A percentile compares a stretch with the other conserved stretches of the same genome.
Conservation (phyloP, 495 filamentous ascomycete genomes). For the Lophiotrema nucula region DNA sequence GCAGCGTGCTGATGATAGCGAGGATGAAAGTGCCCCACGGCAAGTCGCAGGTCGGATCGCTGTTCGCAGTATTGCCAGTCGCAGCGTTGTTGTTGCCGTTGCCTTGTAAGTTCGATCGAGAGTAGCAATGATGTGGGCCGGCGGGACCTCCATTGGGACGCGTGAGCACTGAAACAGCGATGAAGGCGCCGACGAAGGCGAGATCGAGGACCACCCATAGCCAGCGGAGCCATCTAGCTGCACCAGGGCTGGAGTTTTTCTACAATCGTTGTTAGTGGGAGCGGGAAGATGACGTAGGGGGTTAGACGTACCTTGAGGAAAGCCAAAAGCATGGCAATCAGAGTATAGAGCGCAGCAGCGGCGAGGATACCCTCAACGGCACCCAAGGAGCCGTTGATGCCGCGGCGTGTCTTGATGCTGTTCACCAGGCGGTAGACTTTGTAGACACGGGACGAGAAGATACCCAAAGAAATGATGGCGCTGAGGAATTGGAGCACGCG, state of each 20-base stretch:
- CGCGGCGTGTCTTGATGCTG: slow-evolving; percentile 12
- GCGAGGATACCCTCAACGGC: slow-evolving; percentile 43
- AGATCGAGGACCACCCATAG: slow-evolving; percentile 36
- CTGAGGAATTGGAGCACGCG: slow-evolving; percentile 44
- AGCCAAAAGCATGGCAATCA: slow-evolving; percentile 31
- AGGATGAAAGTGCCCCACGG: slow-evolving; percentile 34
- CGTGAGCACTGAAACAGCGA: slow-evolving; percentile 41
- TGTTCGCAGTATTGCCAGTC: slow-evolving; percentile 5
- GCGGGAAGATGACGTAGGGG: too few species aligned
- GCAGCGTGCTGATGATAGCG: slow-evolving; percentile 34
- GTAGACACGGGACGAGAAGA: slow-evolving; percentile 41
- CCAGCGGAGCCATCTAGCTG: slow-evolving; percentile 32
- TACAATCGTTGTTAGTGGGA: too few species aligned
- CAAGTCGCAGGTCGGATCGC: slow-evolving; percentile 21
- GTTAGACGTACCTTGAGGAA: too few species aligned
- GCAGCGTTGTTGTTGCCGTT: not conserved
- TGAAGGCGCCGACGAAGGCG: slow-evolving; percentile 41
- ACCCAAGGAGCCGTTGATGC: slow-evolving; percentile 30
- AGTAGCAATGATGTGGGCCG: slow-evolving; percentile 31
- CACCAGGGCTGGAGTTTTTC: slow-evolving; percentile 25
- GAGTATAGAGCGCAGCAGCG: slow-evolving; percentile 40
- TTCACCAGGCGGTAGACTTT: slow-evolving; percentile 40
- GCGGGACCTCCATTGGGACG: slow-evolving; percentile 33
- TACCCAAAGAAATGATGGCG: slow-evolving; percentile 39
- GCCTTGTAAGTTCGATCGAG: not conserved